Evolutionary conservation across 768 basidiomycete genomes (phyloP).

Genomic region (Lactarius sanguifluus): DNA sequence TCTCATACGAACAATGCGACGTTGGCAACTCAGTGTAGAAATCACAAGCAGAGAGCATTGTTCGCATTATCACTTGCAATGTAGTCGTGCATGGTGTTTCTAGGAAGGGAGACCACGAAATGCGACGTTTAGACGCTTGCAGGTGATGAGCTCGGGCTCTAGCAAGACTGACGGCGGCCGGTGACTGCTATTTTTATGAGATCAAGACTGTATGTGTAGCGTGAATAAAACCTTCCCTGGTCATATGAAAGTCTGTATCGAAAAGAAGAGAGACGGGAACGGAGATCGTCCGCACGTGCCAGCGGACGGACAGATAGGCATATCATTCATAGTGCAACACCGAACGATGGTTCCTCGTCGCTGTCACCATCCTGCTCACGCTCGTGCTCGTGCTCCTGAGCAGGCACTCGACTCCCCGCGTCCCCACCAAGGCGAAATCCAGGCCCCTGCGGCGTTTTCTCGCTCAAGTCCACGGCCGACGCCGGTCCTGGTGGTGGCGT

Average conservation of each 20-base stretch:
- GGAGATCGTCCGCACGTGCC: constrained; percentile 3
- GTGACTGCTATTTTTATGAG: too few species aligned
- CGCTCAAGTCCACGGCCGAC: constrained; percentile 1
- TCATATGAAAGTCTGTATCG: not conserved
- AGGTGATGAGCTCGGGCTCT: not conserved
- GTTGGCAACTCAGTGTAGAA: not conserved
- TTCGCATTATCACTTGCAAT: not conserved
- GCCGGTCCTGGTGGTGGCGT: not conserved
- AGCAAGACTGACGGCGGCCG: not conserved
- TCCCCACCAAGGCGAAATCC: not conserved
- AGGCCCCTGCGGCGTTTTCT: constrained; percentile 16
- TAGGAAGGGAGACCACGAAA: not conserved
- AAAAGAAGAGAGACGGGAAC: constrained; percentile 3
- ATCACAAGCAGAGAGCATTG: not conserved
- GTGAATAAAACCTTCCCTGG: not conserved
- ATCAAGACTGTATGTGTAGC: not conserved
- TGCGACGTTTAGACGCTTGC: not conserved
- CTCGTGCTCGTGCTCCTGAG: not conserved
- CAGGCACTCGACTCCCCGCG: not conserved
- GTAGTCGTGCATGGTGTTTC: not conserved
- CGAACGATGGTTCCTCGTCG: constrained; percentile 25
- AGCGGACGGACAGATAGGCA: constrained; percentile 6
- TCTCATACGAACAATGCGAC: not conserved
- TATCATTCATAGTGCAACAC: constrained; percentile 20
- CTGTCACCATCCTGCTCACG: constrained; percentile 6